A percentile compares a stretch with the other conserved stretches of the same genome.
These are phyloP conservation scores for Coemansia sp. DNA, from an alignment of 192 early-diverging fungal genomes.

Conservation along the genomic window DNA sequence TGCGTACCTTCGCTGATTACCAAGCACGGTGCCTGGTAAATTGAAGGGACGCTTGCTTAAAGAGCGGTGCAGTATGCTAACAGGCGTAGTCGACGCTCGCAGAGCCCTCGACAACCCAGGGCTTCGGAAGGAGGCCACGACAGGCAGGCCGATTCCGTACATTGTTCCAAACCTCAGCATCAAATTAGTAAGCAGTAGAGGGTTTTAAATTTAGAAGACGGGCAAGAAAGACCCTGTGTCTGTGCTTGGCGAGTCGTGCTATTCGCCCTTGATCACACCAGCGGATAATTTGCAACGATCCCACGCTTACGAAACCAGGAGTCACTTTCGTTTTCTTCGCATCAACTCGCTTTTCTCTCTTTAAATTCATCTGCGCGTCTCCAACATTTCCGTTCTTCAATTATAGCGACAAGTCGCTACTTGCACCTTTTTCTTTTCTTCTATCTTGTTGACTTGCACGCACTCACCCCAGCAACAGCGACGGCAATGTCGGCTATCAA, in stretches of 20 bases:
- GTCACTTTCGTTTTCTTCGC: too few species aligned
- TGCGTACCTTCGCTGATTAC: neutral
- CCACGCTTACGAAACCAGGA: too few species aligned
- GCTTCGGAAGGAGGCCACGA: neutral
- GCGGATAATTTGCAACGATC: neutral
- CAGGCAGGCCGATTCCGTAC: neutral
- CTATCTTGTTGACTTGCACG: neutral
- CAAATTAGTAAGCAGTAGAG: too few species aligned
- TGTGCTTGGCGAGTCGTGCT: neutral
- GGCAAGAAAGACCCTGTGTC: neutral
- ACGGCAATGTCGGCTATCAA: conserved; percentile 11
- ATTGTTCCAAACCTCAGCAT: neutral
- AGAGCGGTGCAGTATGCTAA: neutral
- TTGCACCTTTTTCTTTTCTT: neutral
- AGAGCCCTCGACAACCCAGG: neutral
- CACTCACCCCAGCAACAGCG: neutral
- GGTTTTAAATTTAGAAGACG: neutral
- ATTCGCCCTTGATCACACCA: neutral
- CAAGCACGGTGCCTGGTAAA: neutral
- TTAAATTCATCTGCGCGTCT: neutral
- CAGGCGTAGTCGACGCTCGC: neutral
- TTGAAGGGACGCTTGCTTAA: neutral
- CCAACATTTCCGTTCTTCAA: neutral
- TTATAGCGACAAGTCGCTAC: neutral
- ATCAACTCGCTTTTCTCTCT: too few species aligned